These are phyloP conservation scores for Apiotrichum akiyoshidainum DNA, from an alignment of 1,284 basidiomycete genomes.

Conservation along the genomic window DNA sequence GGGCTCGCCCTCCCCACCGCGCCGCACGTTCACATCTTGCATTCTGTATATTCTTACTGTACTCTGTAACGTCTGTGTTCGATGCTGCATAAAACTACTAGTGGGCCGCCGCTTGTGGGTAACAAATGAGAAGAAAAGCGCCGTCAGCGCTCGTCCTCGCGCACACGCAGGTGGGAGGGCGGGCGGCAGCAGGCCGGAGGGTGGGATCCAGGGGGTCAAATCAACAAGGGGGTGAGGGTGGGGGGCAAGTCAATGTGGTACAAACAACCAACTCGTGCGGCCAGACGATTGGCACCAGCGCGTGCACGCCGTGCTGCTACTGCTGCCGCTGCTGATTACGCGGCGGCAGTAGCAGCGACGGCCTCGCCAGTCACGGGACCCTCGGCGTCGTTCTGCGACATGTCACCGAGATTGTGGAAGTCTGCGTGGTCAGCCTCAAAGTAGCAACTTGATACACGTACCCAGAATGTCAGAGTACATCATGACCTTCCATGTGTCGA, in stretches of 20 bases:
- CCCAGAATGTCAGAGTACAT: conserved; percentile 95
- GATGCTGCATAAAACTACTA: conserved; percentile 4
- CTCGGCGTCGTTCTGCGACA: conserved; percentile 46
- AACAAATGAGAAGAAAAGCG: not conserved
- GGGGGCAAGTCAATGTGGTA: not conserved
- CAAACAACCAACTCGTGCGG: conserved; percentile 4
- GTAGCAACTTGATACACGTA: conserved; percentile 49
- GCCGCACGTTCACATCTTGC: too few species aligned
- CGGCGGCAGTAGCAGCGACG: conserved; percentile 26
- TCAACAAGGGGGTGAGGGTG: not conserved
- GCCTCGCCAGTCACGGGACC: conserved; percentile 49
- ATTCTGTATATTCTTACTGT: too few species aligned
- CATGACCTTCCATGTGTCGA: conserved; percentile 99
- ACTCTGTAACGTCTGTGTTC: not conserved
- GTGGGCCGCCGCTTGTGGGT: conserved; percentile 4
- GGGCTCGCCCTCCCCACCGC: too few species aligned
- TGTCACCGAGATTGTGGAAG: conserved; percentile 56
- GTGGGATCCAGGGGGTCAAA: not conserved
- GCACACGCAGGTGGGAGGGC: too few species aligned
- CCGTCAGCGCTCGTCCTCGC: too few species aligned
- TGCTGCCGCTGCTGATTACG: conserved; percentile 8
- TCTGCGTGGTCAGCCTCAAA: conserved; percentile 35
- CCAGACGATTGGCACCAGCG: not conserved
- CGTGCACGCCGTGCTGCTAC: not conserved
- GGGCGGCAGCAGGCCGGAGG: not conserved